A percentile compares a stretch with the other conserved stretches of the same genome.
Conservation (phyloP, 2,329 filamentous ascomycete genomes). For the Penicillium capsulatum region DNA sequence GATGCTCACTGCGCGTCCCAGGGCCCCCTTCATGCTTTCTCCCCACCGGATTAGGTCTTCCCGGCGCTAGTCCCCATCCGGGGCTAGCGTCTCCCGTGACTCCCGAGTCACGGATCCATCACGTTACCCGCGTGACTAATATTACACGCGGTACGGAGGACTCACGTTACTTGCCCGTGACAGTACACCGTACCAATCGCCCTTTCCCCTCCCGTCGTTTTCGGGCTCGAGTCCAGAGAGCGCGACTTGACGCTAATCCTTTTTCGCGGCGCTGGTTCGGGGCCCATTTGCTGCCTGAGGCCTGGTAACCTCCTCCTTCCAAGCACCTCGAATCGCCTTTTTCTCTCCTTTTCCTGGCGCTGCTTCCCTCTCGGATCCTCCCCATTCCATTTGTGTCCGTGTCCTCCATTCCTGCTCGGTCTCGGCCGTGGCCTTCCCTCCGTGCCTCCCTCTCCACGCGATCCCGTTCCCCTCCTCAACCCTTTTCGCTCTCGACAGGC, state of each 20-base stretch:
- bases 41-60: slow-evolving; percentile 14
- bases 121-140: not conserved
- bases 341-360: slow-evolving; percentile 24
- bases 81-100: slow-evolving; percentile 5
- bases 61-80: slow-evolving; percentile 9
- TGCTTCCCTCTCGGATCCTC: slow-evolving; percentile 14
- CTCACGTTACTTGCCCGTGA: not conserved
- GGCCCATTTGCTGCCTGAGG: slow-evolving; percentile 25
- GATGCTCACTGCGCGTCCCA: slow-evolving; percentile 9
- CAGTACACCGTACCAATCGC: not conserved
- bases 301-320: slow-evolving; percentile 23
- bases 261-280: slow-evolving; percentile 17
- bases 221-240: slow-evolving; percentile 9
- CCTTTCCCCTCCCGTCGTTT: slow-evolving; percentile 6
- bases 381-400: slow-evolving; percentile 12
- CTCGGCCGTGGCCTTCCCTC: slow-evolving; percentile 2
- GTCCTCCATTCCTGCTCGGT: slow-evolving; percentile 6
- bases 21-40: slow-evolving; percentile 5
- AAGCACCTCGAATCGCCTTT: slow-evolving; percentile 21
- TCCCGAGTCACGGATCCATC: not conserved
- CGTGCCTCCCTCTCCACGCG: slow-evolving; percentile 11
- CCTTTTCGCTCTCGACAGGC: slow-evolving; percentile 14
- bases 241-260: slow-evolving; percentile 15
- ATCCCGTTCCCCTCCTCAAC: slow-evolving; percentile 15
- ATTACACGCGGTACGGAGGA: no score